Evolutionary conservation across 805 yeast species (phyloP).

Genomic region (Grigorovia yakushimaensis): DNA sequence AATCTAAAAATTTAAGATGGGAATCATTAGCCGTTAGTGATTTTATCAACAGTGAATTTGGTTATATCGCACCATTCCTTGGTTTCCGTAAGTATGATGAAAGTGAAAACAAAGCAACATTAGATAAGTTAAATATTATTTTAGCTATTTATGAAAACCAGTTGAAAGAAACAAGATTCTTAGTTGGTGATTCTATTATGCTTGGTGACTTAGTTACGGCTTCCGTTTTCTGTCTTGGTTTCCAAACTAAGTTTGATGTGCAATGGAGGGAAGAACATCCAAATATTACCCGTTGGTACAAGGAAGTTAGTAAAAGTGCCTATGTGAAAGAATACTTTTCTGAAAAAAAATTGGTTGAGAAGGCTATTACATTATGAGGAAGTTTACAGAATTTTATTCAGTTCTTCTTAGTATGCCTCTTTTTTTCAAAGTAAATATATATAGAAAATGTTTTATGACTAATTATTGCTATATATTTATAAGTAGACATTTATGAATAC

Average conservation of each 20-base stretch:
- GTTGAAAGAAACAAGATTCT: constrained; percentile 49
- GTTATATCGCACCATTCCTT: constrained; percentile 41
- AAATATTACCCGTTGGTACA: constrained; percentile 29
- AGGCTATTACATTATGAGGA: neutral
- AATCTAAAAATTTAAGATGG: constrained; percentile 55
- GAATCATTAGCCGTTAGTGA: constrained; percentile 65
- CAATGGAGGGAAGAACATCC: constrained; percentile 58
- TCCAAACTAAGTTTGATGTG: constrained; percentile 45
- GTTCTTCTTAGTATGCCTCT: neutral
- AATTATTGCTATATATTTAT: too few relatives aligned
- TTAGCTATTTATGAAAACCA: constrained; percentile 43
- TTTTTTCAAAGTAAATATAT: too few relatives aligned
- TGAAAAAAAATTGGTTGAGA: neutral
- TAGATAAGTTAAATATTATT: constrained; percentile 31
- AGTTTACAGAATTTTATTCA: neutral
- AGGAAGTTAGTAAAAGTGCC: constrained; percentile 4
- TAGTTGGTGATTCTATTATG: constrained; percentile 58
- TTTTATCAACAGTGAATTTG: constrained; percentile 37
- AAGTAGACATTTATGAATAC: too few relatives aligned
- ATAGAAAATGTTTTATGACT: too few relatives aligned
- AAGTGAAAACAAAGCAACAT: constrained; percentile 41
- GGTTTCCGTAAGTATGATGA: constrained; percentile 70
- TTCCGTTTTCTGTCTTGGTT: constrained; percentile 18
- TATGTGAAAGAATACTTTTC: constrained; percentile 6
- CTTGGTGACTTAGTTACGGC: constrained; percentile 19